phyloP scores from a whole-genome alignment of 75 land plant genomes.

The Ceratopteris richardii region DNA sequence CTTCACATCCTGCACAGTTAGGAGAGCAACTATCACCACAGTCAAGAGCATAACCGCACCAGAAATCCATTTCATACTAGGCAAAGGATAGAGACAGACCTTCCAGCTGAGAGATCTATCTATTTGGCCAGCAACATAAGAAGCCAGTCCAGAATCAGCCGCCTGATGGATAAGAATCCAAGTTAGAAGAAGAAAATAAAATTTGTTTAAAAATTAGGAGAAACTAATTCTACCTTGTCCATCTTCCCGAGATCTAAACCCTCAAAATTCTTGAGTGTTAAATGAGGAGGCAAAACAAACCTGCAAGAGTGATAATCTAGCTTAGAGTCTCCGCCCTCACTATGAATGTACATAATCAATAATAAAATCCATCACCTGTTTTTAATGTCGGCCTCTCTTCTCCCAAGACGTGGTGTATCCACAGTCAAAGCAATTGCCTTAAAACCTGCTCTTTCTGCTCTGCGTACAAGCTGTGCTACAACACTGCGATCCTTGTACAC shows the following conservation, averaged over 20 bases:
- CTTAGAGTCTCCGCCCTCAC: neutral
- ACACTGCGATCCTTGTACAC: conserved; percentile 75
- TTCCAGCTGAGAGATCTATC: conserved; percentile 93
- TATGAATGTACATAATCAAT: neutral
- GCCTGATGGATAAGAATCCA: conserved; percentile 27
- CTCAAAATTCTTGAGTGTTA: conserved; percentile 94
- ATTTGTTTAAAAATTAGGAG: neutral
- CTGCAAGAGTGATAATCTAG: conserved; percentile 16
- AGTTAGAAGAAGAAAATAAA: neutral
- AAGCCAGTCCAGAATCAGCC: conserved; percentile 84
- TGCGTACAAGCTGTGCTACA: conserved; percentile 77
- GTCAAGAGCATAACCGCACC: too few relatives aligned
- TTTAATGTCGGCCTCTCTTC: conserved; percentile 85
- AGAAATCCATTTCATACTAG: too few relatives aligned
- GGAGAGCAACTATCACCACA: too few relatives aligned
- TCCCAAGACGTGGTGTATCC: conserved; percentile 76
- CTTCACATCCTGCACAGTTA: conserved; percentile 60
- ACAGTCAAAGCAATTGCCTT: conserved; percentile 89
- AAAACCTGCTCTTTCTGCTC: conserved; percentile 87
- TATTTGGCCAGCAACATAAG: conserved; percentile 91
- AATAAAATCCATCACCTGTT: conserved; percentile 40
- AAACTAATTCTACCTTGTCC: conserved; percentile 66
- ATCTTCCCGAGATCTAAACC: conserved; percentile 87
- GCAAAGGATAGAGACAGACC: conserved; percentile 42
- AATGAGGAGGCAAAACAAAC: conserved; percentile 66